Base-by-base conservation (phyloP, 2,329 filamentous ascomycete species). In the Colletotrichum kahawae region DNA sequence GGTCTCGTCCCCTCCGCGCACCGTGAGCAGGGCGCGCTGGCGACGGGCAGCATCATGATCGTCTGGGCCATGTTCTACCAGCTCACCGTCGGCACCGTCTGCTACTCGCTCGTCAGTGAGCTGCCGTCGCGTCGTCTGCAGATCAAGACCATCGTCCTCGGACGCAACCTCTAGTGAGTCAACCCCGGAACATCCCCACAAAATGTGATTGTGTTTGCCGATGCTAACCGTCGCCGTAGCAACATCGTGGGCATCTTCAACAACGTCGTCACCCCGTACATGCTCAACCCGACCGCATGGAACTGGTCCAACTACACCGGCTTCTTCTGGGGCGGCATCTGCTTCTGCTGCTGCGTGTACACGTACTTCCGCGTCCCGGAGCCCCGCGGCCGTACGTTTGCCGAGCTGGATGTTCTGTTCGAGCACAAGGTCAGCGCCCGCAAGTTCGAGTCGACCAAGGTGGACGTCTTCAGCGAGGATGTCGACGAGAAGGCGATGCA, bases 121-220 rank as follows among this genome's bases (percentile, higher is more conserved):
- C 85, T 98, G 27, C 95, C 95, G 0, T 95, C 95, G 0, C 91
- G 94, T 16, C 91, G 95, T 3, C 89, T 98, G 38, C 94, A 96
- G 81, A 96, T 97, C 87, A 98, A 98, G 87, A 98, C 96, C 1
- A 94, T 98, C 27, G 95, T 97, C 1, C 90, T 98, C 3, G 95
- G 94, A 2, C 93, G 95, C 70, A 94, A 95, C 79, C 86, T 95
- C 60, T 94, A 94, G 89, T 90, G 83, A 83, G 88, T 85, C 18
- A 8, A 16, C 16, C 10, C 18, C 4, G 1, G 14, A 16, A 31
- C n/a, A 13, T 36, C 29, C 24, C 29, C 13, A 24, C 34, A 10
- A 38, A 33, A 66, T 60, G 21, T 4, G 48, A n/a, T 33, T 27
- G 24, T 27, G 24, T 27, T 16, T 67, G 10, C 18, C 31, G 57